A percentile compares a stretch with the other conserved stretches of the same genome.
phyloP scores from a whole-genome alignment of 495 filamentous ascomycete species.

The Hypoxylon perforatum region DNA sequence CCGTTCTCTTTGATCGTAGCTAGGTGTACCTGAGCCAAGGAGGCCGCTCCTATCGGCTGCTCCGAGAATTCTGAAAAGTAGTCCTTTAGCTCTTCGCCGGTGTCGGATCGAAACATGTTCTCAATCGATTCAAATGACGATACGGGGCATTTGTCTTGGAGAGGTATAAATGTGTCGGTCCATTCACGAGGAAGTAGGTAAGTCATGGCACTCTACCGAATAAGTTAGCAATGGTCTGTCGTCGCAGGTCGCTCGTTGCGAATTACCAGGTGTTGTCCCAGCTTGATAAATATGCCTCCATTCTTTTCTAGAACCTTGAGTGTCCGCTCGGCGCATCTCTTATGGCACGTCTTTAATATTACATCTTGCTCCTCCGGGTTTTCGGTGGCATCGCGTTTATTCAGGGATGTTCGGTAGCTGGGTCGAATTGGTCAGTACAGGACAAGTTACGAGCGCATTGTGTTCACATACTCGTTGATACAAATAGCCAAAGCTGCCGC shows the following conservation, averaged over 20 bases:
- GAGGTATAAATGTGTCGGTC: slow-evolving; percentile 94
- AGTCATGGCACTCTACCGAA: slow-evolving; percentile 82
- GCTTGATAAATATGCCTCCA: slow-evolving; percentile 97
- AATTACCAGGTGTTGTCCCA: slow-evolving; percentile 87
- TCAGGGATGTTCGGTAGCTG: slow-evolving; percentile 87
- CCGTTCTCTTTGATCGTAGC: slow-evolving; percentile 87
- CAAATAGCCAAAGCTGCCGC: slow-evolving; percentile 77
- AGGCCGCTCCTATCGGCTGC: slow-evolving; percentile 88
- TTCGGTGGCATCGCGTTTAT: slow-evolving; percentile 67
- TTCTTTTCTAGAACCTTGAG: slow-evolving; percentile 89
- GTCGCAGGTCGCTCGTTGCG: background rate
- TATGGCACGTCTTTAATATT: slow-evolving; percentile 85
- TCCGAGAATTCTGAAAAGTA: slow-evolving; percentile 86
- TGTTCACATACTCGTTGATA: slow-evolving; percentile 83
- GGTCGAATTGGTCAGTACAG: slow-evolving; percentile 3
- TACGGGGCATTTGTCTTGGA: slow-evolving; percentile 95
- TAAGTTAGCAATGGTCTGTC: slow-evolving; percentile 29
- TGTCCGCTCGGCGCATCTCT: slow-evolving; percentile 87
- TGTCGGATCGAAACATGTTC: slow-evolving; percentile 86
- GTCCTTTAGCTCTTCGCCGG: slow-evolving; percentile 79
- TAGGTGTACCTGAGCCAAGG: slow-evolving; percentile 92
- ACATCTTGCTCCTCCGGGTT: slow-evolving; percentile 70
- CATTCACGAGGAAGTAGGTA: slow-evolving; percentile 94
- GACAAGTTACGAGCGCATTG: slow-evolving; percentile 1
- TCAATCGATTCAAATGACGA: slow-evolving; percentile 90